phyloP scores from a whole-genome alignment of 495 filamentous ascomycete genomes.

The Xylaria scruposa region DNA sequence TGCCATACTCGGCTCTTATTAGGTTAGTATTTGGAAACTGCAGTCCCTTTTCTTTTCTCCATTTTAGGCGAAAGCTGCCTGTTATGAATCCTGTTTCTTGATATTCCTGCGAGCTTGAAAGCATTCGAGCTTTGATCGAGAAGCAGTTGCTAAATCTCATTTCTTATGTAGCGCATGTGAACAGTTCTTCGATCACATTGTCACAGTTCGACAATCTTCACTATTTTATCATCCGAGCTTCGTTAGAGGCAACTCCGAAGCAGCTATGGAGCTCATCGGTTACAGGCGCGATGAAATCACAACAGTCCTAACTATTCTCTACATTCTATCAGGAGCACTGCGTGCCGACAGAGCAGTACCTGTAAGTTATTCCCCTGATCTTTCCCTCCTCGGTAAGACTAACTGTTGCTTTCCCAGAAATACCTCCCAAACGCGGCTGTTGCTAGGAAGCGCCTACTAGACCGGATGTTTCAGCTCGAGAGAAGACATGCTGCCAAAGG shows the following conservation, averaged over 20 bases:
- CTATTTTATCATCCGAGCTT: conserved; percentile 61
- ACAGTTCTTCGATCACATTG: conserved; percentile 63
- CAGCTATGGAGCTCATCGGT: conserved; percentile 50
- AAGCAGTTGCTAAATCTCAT: background rate
- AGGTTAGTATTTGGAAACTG: conserved; percentile 14
- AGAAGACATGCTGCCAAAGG: conserved; percentile 44
- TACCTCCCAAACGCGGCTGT: conserved; percentile 62
- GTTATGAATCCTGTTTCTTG: background rate
- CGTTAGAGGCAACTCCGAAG: conserved; percentile 50
- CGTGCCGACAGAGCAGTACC: conserved; percentile 58
- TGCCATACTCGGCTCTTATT: conserved; percentile 62
- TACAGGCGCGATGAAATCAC: conserved; percentile 63
- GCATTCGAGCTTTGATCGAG: background rate
- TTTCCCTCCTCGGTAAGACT: background rate
- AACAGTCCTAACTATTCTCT: conserved; percentile 63
- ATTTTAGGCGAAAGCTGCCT: too few relatives aligned
- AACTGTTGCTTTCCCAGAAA: conserved; percentile 30
- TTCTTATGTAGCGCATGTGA: conserved; percentile 49
- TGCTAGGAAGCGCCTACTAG: conserved; percentile 57
- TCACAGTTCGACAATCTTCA: conserved; percentile 63
- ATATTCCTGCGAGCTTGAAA: background rate
- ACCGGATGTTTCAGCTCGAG: conserved; percentile 57
- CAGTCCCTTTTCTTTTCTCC: background rate
- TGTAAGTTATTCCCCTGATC: conserved; percentile 29
- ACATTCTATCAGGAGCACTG: conserved; percentile 61